These are phyloP conservation scores for Geotrichum fermentans DNA, from an alignment of 1,139 yeast genomes.

Conservation along the genomic window DNA sequence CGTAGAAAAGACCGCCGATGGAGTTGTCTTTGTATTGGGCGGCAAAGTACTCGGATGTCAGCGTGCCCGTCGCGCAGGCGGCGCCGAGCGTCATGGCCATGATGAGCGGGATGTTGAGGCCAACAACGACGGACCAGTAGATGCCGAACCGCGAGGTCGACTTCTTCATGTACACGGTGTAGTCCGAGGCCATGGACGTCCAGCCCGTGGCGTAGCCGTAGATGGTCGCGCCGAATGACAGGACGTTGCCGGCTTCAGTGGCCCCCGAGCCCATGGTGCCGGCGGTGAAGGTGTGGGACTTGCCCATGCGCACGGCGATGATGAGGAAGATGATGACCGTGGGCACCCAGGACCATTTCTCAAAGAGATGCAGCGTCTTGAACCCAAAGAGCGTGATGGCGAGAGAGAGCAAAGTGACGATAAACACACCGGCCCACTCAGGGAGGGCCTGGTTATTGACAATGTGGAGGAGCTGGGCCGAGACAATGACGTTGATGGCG, in stretches of 20 bases:
- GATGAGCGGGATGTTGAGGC: slow-evolving; percentile 61
- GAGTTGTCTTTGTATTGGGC: slow-evolving; percentile 50
- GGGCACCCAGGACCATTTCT: slow-evolving; percentile 87
- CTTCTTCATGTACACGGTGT: slow-evolving; percentile 77
- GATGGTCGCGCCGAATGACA: slow-evolving; percentile 78
- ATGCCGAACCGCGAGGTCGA: slow-evolving; percentile 54
- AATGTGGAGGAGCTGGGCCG: slow-evolving; percentile 77
- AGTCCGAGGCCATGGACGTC: slow-evolving; percentile 91
- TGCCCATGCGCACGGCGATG: slow-evolving; percentile 70
- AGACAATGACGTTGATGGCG: slow-evolving; percentile 84
- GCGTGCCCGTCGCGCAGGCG: slow-evolving; percentile 67
- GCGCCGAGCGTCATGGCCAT: slow-evolving; percentile 82
- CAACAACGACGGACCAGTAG: slow-evolving; percentile 58
- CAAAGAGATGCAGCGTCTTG: slow-evolving; percentile 72
- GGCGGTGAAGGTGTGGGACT: slow-evolving; percentile 54
- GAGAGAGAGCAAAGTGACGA: slow-evolving; percentile 64
- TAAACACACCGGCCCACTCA: slow-evolving; percentile 85
- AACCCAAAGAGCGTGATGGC: slow-evolving; percentile 80
- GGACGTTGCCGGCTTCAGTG: slow-evolving; percentile 65
- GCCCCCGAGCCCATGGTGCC: slow-evolving; percentile 43
- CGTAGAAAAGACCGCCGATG: slow-evolving; percentile 79
- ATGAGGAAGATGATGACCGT: slow-evolving; percentile 66
- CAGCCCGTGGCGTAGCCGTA: slow-evolving; percentile 94
- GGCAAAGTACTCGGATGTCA: slow-evolving; percentile 44
- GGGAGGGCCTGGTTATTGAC: slow-evolving; percentile 67